Evolutionary conservation across 805 yeast genomes (phyloP).

Genomic region (Teunomyces barrocoloradensis): DNA sequence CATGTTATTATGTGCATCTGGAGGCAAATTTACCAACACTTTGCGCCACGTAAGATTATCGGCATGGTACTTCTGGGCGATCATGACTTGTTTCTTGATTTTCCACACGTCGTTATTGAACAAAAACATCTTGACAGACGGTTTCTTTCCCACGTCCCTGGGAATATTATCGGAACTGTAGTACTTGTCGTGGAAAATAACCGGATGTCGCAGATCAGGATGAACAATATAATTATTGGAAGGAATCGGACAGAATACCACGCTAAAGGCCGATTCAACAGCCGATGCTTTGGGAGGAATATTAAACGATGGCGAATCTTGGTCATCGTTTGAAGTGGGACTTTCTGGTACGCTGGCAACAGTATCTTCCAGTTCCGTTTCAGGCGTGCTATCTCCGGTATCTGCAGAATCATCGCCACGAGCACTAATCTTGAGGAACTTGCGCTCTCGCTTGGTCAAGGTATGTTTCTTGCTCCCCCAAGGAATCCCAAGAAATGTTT

Average conservation of each 20-base stretch:
- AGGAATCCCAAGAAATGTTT: neutral
- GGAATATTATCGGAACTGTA: slow-evolving; percentile 34
- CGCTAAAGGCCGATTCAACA: slow-evolving; percentile 40
- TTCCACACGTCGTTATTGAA: slow-evolving; percentile 34
- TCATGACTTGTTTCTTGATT: slow-evolving; percentile 36
- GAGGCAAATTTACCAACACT: slow-evolving; percentile 41
- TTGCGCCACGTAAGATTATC: slow-evolving; percentile 42
- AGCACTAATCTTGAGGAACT: slow-evolving; percentile 17
- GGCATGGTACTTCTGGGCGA: slow-evolving; percentile 41
- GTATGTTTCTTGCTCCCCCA: slow-evolving; percentile 2
- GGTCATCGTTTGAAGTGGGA: neutral
- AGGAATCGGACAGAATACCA: slow-evolving; percentile 41
- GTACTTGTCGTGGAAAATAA: slow-evolving; percentile 43
- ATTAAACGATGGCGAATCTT: slow-evolving; percentile 16
- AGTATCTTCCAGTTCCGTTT: slow-evolving; percentile 6
- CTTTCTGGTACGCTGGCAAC: neutral
- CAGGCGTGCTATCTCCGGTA: neutral
- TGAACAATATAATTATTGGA: slow-evolving; percentile 28
- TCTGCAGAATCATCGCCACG: slow-evolving; percentile 12
- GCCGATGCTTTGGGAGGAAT: slow-evolving; percentile 48
- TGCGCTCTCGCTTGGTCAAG: slow-evolving; percentile 14
- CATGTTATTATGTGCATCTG: slow-evolving; percentile 47
- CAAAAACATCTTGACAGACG: slow-evolving; percentile 12
- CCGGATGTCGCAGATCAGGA: slow-evolving; percentile 34
- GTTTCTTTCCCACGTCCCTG: slow-evolving; percentile 9